phyloP scores from a whole-genome alignment of 2,329 filamentous ascomycete species.

The Fusarium proliferatum region DNA sequence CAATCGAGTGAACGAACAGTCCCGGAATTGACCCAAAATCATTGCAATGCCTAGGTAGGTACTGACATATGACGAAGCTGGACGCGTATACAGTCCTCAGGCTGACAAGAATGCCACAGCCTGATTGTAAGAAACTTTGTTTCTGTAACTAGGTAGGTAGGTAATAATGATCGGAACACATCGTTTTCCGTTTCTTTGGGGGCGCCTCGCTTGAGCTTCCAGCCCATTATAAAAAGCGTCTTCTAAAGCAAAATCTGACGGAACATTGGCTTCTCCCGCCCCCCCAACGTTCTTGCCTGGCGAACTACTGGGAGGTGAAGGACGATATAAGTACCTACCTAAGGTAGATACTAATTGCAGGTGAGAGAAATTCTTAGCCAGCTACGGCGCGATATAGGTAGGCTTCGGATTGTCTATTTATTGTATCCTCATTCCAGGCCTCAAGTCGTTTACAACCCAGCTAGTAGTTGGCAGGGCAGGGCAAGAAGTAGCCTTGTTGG shows the following conservation, averaged over 20 bases:
- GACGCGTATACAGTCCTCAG: slow-evolving; percentile 30
- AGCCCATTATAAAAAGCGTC: slow-evolving; percentile 13
- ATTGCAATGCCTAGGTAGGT: background rate
- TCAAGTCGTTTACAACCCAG: background rate
- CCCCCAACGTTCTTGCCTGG: slow-evolving; percentile 10
- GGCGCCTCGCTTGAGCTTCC: background rate
- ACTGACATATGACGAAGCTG: slow-evolving; percentile 12
- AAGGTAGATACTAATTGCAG: background rate
- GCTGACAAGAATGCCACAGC: slow-evolving; percentile 30
- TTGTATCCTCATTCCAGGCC: background rate
- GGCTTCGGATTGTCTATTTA: background rate
- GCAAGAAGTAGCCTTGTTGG: background rate
- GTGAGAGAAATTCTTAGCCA: background rate
- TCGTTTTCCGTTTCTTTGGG: background rate
- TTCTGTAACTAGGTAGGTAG: background rate
- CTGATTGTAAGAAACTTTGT: slow-evolving; percentile 5
- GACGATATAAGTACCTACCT: background rate
- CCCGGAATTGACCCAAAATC: background rate
- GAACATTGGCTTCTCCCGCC: slow-evolving; percentile 11
- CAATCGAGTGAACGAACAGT: background rate
- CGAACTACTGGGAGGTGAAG: background rate
- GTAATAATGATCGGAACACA: background rate
- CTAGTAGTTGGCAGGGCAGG: slow-evolving; percentile 11
- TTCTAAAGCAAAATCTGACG: background rate
- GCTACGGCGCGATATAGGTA: background rate